Percentiles rank a stretch among this genome's conserved stretches.
Conservation (phyloP, 345 rosid genomes). For the Trapa bicornis region DNA sequence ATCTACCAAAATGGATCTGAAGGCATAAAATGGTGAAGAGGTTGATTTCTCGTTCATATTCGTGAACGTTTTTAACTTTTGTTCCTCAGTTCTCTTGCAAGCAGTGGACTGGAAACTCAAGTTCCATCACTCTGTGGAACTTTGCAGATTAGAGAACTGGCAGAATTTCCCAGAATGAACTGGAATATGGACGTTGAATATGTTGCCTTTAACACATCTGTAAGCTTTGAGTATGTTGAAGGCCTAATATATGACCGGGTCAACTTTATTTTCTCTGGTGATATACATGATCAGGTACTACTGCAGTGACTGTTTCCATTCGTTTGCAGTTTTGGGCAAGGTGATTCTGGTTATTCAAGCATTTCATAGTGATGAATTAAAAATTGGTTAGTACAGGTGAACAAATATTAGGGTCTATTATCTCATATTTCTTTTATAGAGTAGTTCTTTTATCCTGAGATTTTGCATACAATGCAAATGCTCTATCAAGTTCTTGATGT, state of each 20-base stretch:
- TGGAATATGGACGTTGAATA: slow-evolving; percentile 63
- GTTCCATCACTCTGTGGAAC: neutral
- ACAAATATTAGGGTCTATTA: neutral
- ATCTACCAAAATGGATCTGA: neutral
- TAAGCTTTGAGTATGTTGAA: slow-evolving; percentile 75
- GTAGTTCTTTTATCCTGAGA: no score
- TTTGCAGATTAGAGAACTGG: slow-evolving; percentile 3
- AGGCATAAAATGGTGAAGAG: neutral
- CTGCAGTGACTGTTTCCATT: neutral
- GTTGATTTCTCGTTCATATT: neutral
- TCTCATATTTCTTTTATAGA: no score
- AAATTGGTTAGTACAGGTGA: neutral
- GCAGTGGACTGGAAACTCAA: neutral
- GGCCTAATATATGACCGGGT: slow-evolving; percentile 78
- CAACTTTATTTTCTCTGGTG: slow-evolving; percentile 65
- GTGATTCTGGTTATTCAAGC: neutral
- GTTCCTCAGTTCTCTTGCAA: neutral
- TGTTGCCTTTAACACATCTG: slow-evolving; percentile 38
- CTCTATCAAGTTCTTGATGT: no score
- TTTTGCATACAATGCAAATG: no score
- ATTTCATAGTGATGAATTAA: neutral
- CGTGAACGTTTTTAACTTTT: neutral
- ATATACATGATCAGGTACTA: slow-evolving; percentile 57
- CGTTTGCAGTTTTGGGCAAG: neutral
- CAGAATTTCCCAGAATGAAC: slow-evolving; percentile 30